Evolutionary conservation across 2,329 filamentous ascomycete genomes (phyloP), one percentile per base, ranked within the genome.

Genomic region (Sphaerulina musiva): DNA sequence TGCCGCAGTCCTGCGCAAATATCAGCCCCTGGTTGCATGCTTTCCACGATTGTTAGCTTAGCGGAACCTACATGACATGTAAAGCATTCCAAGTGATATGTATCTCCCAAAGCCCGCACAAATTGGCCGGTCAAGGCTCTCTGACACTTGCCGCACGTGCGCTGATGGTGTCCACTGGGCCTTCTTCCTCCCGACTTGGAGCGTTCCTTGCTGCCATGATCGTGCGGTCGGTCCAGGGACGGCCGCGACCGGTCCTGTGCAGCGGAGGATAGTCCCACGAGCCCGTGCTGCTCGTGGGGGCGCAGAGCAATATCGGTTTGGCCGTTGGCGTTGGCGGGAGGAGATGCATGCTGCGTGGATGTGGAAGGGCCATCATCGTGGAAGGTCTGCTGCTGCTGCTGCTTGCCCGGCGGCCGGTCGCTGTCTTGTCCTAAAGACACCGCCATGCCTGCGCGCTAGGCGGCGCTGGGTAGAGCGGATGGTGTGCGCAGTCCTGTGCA

Each of bases 21-120:
- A 55, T 68, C 56, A 66, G 69, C 41, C 62, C 20, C 42, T 26
- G 5, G 17, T 23, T 26, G n/a, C 12, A 48, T 14, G 46, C 17
- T 39, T 20, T 8, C n/a, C 12, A 14, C 9, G 46, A 26, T n/a
- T 11, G 11, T 40, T 17, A 14, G 40, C 10, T 26, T 23, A 8
- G 40, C 41, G 31, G 14, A 12, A 80, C 84, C 75, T 81, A 96
- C 92, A 74, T 89, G 83, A 73, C 93, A 98, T 70, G 89, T 95
- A 74, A 98, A 98, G 78, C 93, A 98, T 72, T 98, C 92, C 62
- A 98, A 76, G 76, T 98, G 93, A 71, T 89, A 98, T 50, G 92
- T 97, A 54, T 90, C 91, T 51, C 91, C 89, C 52, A 98, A 75
- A 44, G 93, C 93, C 65, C 93, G 83, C 60, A 98, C 93, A 70